Percentiles rank a stretch among this genome's conserved stretches.
Conservation (phyloP, 2,329 filamentous ascomycete genomes). For the Trichoderma sp. region DNA sequence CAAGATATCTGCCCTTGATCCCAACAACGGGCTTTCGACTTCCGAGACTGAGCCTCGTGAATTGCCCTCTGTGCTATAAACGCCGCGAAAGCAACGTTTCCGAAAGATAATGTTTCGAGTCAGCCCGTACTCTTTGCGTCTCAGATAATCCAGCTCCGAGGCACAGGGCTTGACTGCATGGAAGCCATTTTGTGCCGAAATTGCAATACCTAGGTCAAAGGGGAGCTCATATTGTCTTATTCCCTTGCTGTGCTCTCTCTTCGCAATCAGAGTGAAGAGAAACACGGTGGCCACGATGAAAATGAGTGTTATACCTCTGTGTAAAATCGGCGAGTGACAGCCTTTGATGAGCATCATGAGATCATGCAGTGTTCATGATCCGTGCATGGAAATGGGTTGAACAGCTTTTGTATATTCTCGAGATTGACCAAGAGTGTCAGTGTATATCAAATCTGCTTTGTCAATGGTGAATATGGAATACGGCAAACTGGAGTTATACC, state of each 20-base stretch:
- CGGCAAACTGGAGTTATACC: neutral
- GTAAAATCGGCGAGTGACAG: conserved; percentile 1
- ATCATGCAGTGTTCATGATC: neutral
- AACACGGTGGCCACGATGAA: neutral
- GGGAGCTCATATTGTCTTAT: conserved; percentile 13
- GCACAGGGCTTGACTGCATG: conserved; percentile 22
- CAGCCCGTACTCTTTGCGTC: conserved; percentile 32
- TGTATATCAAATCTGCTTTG: neutral
- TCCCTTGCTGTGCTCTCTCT: neutral
- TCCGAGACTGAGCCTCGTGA: conserved; percentile 36
- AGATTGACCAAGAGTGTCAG: neutral
- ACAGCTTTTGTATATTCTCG: neutral
- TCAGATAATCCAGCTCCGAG: conserved; percentile 31
- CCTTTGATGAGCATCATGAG: conserved; percentile 7
- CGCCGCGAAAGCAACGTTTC: conserved; percentile 43
- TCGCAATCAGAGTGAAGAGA: neutral
- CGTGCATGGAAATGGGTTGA: neutral
- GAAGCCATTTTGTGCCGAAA: conserved; percentile 6
- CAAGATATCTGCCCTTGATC: conserved; percentile 30
- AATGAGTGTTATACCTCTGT: neutral
- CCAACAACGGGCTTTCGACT: conserved; percentile 38
- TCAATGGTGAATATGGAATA: neutral
- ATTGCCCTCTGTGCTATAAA: conserved; percentile 33
- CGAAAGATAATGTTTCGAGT: conserved; percentile 43
- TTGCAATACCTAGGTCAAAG: conserved; percentile 4